Evolutionary conservation across 345 rosid species (phyloP).

Genomic region (Rhizophora apiculata): DNA sequence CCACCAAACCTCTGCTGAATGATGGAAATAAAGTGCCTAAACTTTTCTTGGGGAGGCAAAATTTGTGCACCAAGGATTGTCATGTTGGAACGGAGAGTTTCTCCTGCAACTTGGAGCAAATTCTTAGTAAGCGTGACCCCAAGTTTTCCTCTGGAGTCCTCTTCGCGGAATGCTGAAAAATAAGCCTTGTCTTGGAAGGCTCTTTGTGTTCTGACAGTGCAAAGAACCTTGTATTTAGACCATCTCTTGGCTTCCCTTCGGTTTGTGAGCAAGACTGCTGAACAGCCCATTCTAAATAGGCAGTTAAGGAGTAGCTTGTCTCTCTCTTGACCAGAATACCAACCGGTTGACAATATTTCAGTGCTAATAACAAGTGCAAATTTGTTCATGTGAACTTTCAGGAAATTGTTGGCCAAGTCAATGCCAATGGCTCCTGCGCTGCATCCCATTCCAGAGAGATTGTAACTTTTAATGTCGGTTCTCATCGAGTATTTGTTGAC

Average conservation of each 20-base stretch:
- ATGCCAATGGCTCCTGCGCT: slow-evolving; percentile 44
- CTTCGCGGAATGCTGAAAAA: slow-evolving; percentile 39
- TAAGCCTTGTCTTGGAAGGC: slow-evolving; percentile 42
- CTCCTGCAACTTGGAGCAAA: slow-evolving; percentile 36
- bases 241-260: slow-evolving; percentile 22
- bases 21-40: slow-evolving; percentile 26
- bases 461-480: slow-evolving; percentile 41
- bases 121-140: slow-evolving; percentile 49
- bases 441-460: slow-evolving; percentile 67
- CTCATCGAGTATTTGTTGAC: slow-evolving; percentile 44
- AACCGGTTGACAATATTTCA: slow-evolving; percentile 53
- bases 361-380: slow-evolving; percentile 50
- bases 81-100: slow-evolving; percentile 33
- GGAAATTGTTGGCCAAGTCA: slow-evolving; percentile 44
- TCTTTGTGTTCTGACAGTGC: slow-evolving; percentile 38
- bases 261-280: slow-evolving; percentile 49
- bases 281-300: slow-evolving; percentile 59
- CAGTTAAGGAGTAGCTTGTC: slow-evolving; percentile 49
- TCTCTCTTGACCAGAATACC: slow-evolving; percentile 53
- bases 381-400: slow-evolving; percentile 32
- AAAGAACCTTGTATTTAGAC: slow-evolving; percentile 41
- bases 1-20: slow-evolving; percentile 19
- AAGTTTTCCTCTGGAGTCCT: slow-evolving; percentile 45
- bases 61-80: slow-evolving; percentile 35
- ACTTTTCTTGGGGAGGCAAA: slow-evolving; percentile 34